Percentiles rank a stretch among this genome's conserved stretches.
These are phyloP conservation scores for Alloteropsis angusta DNA, from an alignment of 202 grass and related monocot genomes.

Conservation along the genomic window DNA sequence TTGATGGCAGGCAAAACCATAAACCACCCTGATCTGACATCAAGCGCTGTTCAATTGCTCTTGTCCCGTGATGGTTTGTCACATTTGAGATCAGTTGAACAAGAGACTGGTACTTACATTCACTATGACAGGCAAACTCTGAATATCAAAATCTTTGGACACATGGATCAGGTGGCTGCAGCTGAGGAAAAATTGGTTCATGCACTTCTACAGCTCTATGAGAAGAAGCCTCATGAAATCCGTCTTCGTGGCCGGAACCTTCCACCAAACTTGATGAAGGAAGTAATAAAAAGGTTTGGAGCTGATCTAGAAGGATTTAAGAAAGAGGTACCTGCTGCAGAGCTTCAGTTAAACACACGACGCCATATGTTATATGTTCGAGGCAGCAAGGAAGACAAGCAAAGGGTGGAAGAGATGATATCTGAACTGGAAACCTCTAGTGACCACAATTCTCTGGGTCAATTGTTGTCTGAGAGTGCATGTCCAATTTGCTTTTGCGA, in stretches of 20 bases:
- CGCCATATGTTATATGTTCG: slow-evolving; percentile 57
- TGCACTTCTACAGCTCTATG: slow-evolving; percentile 47
- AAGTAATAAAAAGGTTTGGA: slow-evolving; percentile 66
- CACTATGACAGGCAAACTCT: slow-evolving; percentile 62
- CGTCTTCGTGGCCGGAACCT: slow-evolving; percentile 49
- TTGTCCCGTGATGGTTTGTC: slow-evolving; percentile 65
- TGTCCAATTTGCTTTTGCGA: slow-evolving; percentile 93
- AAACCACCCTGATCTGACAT: slow-evolving; percentile 59
- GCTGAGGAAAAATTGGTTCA: slow-evolving; percentile 66
- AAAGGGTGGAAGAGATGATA: slow-evolving; percentile 55
- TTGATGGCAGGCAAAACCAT: slow-evolving; percentile 84
- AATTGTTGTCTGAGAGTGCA: slow-evolving; percentile 29
- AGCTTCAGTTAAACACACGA: slow-evolving; percentile 51
- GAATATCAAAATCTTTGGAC: slow-evolving; percentile 71
- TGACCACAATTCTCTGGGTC: slow-evolving; percentile 24
- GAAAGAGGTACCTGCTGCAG: slow-evolving; percentile 37
- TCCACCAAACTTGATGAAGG: slow-evolving; percentile 79
- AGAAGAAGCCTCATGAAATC: slow-evolving; percentile 58
- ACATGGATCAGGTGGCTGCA: slow-evolving; percentile 34
- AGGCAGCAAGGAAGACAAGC: slow-evolving; percentile 63
- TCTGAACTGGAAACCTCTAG: slow-evolving; percentile 42
- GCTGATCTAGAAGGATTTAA: slow-evolving; percentile 72
- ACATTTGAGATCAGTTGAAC: slow-evolving; percentile 57
- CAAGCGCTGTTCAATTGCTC: slow-evolving; percentile 48
- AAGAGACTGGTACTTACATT: slow-evolving; percentile 65